Percentiles rank a stretch among this genome's conserved stretches.
These are phyloP conservation scores for Paracoccidioides lutzii DNA, from an alignment of 2,329 filamentous ascomycete genomes.

Conservation along the genomic window DNA sequence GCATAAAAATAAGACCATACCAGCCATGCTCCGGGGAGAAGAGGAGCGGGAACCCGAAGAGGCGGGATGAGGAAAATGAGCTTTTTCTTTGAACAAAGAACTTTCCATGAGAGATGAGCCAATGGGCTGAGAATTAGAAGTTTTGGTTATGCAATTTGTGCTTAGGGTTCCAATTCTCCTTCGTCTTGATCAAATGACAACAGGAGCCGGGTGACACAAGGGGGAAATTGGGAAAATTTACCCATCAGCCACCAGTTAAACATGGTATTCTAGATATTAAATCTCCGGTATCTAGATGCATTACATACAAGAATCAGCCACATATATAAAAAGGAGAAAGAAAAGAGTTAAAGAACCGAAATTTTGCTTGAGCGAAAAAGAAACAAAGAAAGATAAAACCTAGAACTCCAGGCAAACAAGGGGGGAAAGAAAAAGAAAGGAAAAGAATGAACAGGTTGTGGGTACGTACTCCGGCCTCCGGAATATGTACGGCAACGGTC, in stretches of 20 bases:
- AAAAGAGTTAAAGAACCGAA: background rate
- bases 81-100: background rate
- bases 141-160: background rate
- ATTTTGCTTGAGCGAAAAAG: background rate
- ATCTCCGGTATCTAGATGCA: too few relatives aligned
- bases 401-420: too few relatives aligned
- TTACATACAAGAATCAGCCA: too few relatives aligned
- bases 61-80: background rate
- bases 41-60: background rate
- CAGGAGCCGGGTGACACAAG: too few relatives aligned
- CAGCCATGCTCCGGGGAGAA: background rate
- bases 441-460: background rate
- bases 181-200: background rate
- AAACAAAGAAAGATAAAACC: background rate
- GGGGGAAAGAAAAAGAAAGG: background rate
- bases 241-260: background rate
- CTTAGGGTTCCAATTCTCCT: background rate
- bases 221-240: too few relatives aligned
- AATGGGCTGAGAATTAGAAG: background rate
- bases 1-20: background rate
- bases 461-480: background rate
- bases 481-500: background rate
- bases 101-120: background rate
- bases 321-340: background rate
- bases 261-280: background rate